Evolutionary conservation across 176 grass and related monocot genomes (phyloP).

Genomic region (Rhynchospora tenuis): DNA sequence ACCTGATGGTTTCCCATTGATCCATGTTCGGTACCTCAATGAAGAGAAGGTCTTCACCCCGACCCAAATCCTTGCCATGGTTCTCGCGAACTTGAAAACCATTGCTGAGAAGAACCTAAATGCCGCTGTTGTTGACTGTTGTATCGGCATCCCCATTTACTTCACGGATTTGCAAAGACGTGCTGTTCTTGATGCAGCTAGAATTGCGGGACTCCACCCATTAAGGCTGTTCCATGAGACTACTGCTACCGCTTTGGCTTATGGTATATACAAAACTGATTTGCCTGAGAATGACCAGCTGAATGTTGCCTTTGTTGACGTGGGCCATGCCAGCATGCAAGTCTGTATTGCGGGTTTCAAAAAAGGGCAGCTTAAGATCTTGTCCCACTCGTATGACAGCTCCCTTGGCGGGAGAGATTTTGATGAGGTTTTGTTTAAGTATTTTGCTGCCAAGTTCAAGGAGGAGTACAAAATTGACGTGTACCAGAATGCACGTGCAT

Average conservation of each 20-base stretch:
- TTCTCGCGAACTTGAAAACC: slow-evolving; percentile 62
- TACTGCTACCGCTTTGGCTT: slow-evolving; percentile 75
- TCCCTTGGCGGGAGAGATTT: slow-evolving; percentile 85
- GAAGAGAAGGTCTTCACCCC: slow-evolving; percentile 63
- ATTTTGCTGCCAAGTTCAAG: slow-evolving; percentile 73
- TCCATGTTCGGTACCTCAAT: slow-evolving; percentile 53
- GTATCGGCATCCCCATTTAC: slow-evolving; percentile 80
- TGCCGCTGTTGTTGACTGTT: slow-evolving; percentile 59
- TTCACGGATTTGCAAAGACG: slow-evolving; percentile 79
- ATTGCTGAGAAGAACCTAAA: slow-evolving; percentile 86
- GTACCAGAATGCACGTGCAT: slow-evolving; percentile 77
- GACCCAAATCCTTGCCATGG: slow-evolving; percentile 77
- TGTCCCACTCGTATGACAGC: slow-evolving; percentile 65
- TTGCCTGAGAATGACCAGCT: slow-evolving; percentile 69
- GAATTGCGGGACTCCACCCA: slow-evolving; percentile 62
- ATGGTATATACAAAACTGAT: slow-evolving; percentile 88
- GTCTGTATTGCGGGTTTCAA: slow-evolving; percentile 66
- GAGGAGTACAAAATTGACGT: slow-evolving; percentile 89
- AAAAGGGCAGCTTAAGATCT: slow-evolving; percentile 82
- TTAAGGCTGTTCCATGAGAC: slow-evolving; percentile 80
- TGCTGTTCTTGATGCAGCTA: slow-evolving; percentile 71
- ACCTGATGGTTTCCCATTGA: slow-evolving; percentile 59
- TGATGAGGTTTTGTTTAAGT: slow-evolving; percentile 69
- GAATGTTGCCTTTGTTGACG: slow-evolving; percentile 83
- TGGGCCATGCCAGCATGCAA: slow-evolving; percentile 87